Conservation (phyloP, 1,284 basidiomycete genomes). For the Somion occarium region DNA sequence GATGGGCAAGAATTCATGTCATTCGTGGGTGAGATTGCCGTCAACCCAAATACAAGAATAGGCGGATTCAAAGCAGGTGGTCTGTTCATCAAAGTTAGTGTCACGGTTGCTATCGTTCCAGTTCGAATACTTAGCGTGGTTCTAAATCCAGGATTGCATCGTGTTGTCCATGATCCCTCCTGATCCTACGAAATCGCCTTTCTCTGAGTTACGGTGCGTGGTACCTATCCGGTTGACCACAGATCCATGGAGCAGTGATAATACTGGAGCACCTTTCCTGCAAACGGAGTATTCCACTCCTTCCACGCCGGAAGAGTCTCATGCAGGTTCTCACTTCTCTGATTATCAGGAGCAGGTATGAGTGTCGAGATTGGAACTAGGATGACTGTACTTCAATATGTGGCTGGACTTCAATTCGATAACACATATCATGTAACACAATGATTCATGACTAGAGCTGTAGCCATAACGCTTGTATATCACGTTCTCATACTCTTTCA, state of each 20-base stretch:
- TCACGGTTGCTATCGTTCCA: background rate
- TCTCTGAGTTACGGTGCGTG: constrained; percentile 52
- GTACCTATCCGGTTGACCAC: constrained; percentile 66
- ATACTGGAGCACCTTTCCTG: constrained; percentile 14
- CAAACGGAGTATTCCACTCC: constrained; percentile 22
- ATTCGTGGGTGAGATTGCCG: constrained; percentile 55
- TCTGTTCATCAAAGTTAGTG: constrained; percentile 53
- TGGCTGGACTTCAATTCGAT: too few species aligned
- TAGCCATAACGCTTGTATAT: background rate
- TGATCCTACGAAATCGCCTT: constrained; percentile 49
- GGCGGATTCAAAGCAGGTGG: constrained; percentile 63
- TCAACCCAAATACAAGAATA: constrained; percentile 43
- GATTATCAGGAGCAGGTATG: constrained; percentile 2
- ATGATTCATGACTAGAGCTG: background rate
- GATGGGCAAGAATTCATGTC: constrained; percentile 56
- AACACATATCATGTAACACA: background rate
- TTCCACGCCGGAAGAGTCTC: constrained; percentile 15
- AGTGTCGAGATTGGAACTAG: too few species aligned
- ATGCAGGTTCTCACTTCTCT: background rate
- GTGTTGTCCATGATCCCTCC: constrained; percentile 55
- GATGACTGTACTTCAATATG: too few species aligned
- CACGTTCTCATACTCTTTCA: background rate
- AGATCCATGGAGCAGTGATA: constrained; percentile 49
- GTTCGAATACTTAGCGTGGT: background rate
- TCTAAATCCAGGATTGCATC: constrained; percentile 56